Evolutionary conservation across 2,329 filamentous ascomycete genomes (phyloP).

Genomic region (Sarocladium oryzae): DNA sequence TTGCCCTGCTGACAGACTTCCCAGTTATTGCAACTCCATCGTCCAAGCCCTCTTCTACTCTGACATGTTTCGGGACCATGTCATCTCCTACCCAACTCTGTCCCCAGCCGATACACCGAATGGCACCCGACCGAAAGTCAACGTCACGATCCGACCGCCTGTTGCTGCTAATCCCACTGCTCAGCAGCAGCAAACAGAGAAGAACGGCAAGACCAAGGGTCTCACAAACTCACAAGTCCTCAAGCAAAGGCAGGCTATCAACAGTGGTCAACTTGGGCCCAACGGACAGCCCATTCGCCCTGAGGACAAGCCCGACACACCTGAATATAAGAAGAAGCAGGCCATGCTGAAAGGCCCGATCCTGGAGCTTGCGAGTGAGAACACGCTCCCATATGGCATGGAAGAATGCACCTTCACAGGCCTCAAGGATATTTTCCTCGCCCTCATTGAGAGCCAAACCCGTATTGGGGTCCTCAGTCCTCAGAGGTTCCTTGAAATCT

Average conservation of each 20-base stretch:
- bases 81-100: slow-evolving; percentile 80
- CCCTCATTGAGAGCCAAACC: slow-evolving; percentile 72
- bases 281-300: slow-evolving; percentile 54
- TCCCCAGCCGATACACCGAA: slow-evolving; percentile 65
- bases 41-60: slow-evolving; percentile 97
- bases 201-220: slow-evolving; percentile 39
- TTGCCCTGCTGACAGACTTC: no score
- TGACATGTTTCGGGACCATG: slow-evolving; percentile 84
- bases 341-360: slow-evolving; percentile 84
- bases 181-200: slow-evolving; percentile 21
- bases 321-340: slow-evolving; percentile 97
- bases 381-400: slow-evolving; percentile 78
- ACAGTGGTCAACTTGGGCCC: slow-evolving; percentile 44
- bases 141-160: slow-evolving; percentile 54
- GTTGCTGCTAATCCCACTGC: slow-evolving; percentile 34
- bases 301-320: slow-evolving; percentile 89
- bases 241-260: slow-evolving; percentile 49
- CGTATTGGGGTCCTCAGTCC: slow-evolving; percentile 88
- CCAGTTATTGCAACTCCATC: slow-evolving; percentile 96
- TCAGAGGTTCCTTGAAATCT: slow-evolving; percentile 85
- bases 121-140: slow-evolving; percentile 46
- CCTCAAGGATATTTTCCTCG: slow-evolving; percentile 92
- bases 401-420: slow-evolving; percentile 91
- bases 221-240: slow-evolving; percentile 48
- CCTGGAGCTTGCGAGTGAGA: slow-evolving; percentile 76